These are phyloP conservation scores for Tolypocladium tropicale DNA, from an alignment of 2,329 filamentous ascomycete species.

Conservation along the genomic window DNA sequence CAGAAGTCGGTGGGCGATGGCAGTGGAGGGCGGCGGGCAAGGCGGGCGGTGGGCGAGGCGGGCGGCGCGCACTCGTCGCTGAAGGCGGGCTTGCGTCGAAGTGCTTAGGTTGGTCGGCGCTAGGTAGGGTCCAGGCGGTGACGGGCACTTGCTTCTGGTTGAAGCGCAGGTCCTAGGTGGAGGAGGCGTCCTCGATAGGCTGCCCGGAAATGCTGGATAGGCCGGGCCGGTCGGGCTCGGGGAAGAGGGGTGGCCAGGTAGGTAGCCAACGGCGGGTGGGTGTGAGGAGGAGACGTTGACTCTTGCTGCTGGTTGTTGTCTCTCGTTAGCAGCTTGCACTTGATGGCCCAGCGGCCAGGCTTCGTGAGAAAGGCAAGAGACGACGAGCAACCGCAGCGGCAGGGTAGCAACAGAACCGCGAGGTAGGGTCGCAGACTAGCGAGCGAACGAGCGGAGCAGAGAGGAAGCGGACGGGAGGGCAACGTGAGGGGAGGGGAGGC, in stretches of 20 bases:
- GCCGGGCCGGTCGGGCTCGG: too few relatives aligned
- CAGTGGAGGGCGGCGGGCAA: not conserved
- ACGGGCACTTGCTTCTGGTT: constrained; percentile 4
- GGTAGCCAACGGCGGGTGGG: not conserved
- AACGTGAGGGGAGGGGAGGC: not conserved
- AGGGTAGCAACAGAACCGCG: not conserved
- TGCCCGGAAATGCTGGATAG: too few relatives aligned
- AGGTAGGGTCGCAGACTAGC: not conserved
- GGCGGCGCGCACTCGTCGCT: not conserved
- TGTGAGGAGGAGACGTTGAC: not conserved
- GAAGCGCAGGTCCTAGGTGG: not conserved
- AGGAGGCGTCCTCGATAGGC: not conserved
- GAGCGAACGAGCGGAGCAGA: not conserved
- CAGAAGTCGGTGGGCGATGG: not conserved
- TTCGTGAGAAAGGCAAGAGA: not conserved
- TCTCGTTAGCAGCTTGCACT: not conserved
- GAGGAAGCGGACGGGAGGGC: not conserved
- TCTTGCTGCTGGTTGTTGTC: not conserved
- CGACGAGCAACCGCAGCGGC: not conserved
- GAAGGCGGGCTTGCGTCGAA: not conserved
- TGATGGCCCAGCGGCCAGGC: not conserved
- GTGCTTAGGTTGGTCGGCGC: too few relatives aligned
- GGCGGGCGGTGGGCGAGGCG: not conserved
- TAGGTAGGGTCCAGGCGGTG: constrained; percentile 11
- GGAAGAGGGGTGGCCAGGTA: too few relatives aligned